Percentiles rank a stretch among this genome's conserved stretches.
These are phyloP conservation scores for Harrya chromipes DNA, from an alignment of 768 basidiomycete genomes.

Conservation along the genomic window DNA sequence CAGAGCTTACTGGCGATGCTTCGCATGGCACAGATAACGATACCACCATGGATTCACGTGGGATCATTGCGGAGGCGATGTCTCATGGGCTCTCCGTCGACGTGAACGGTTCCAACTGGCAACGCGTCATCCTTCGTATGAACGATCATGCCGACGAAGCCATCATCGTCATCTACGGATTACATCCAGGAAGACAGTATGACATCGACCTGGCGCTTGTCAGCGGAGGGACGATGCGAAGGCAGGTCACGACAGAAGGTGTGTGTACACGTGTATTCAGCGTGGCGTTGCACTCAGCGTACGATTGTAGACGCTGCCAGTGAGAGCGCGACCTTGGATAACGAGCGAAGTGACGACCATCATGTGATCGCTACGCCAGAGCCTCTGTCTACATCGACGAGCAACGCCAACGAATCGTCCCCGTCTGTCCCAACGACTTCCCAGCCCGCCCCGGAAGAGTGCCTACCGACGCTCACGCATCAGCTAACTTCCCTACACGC, in stretches of 20 bases:
- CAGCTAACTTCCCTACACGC: conserved; percentile 57
- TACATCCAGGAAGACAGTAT: conserved; percentile 86
- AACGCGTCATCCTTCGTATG: conserved; percentile 72
- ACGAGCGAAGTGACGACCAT: conserved; percentile 22
- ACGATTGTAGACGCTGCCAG: conserved; percentile 12
- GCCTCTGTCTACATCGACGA: conserved; percentile 25
- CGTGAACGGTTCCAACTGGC: conserved; percentile 78
- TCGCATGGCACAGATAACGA: conserved; percentile 37
- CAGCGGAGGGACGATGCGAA: conserved; percentile 56
- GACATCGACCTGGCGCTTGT: conserved; percentile 83
- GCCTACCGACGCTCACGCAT: conserved; percentile 61
- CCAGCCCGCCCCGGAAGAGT: conserved; percentile 58
- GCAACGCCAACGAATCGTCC: conserved; percentile 16
- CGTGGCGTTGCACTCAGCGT: conserved; percentile 6
- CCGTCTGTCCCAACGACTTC: conserved; percentile 25
- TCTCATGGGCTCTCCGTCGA: conserved; percentile 75
- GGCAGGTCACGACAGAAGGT: conserved; percentile 70
- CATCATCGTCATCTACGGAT: conserved; percentile 85
- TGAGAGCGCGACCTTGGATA: conserved; percentile 21
- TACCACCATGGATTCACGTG: conserved; percentile 31
- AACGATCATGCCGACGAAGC: conserved; percentile 84
- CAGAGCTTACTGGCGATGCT: conserved; percentile 30
- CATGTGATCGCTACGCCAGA: conserved; percentile 10
- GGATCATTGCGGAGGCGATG: conserved; percentile 62
- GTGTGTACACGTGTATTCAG: conserved; percentile 20